Base-by-base conservation (phyloP, 2,329 filamentous ascomycete genomes). In the Pseudopithomyces chartarum region DNA sequence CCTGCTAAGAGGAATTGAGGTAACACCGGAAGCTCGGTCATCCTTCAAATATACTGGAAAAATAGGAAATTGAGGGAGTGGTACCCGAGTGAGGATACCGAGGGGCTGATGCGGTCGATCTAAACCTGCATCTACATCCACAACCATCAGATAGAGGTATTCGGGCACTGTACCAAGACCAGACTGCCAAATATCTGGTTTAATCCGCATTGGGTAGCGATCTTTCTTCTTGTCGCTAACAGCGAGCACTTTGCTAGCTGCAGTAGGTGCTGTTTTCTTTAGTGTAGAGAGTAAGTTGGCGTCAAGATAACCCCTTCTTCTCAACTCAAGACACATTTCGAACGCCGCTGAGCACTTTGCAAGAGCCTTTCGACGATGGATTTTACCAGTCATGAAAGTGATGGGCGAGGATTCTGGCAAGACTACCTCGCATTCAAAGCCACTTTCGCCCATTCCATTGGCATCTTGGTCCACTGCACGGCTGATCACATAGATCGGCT, bases 331-430 rank as follows among this genome's bases (percentile, higher is more conserved):
- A 68, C 93, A 97, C 49, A 90, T 86, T 67, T 92, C 86, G 71
- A 94, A 98, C 0, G 95, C 94, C 2, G 93, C 94, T 0, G 93
- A 91, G 62, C 91, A 91, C 73, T 95, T 96, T 4, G 95, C 94
- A 17, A 89, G 78, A 29, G 87, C 82, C 74, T 97, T 98, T 55
- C 83, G 90, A 7, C 80, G 73, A 54, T 88, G 85, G 0, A 85
- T 78, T 7, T 78, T 80, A 5, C 95, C 94, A 12, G 82, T 80
- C 5, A 85, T 82, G 29, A 85, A 87, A 54, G 82, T 84, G 34
- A 97, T 79, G 0, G 91, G 92, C 0, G 92, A 90, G 20, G 82
- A 82, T 12, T 87, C 84, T 0, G 95, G 94, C 22, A 99, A 79
- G 11, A 91, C 82, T 1, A 96, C 86, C 67, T 97, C 91, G 61